Base-by-base conservation (phyloP, 768 basidiomycete species). In the Rhodosporidiobolus sp. region DNA sequence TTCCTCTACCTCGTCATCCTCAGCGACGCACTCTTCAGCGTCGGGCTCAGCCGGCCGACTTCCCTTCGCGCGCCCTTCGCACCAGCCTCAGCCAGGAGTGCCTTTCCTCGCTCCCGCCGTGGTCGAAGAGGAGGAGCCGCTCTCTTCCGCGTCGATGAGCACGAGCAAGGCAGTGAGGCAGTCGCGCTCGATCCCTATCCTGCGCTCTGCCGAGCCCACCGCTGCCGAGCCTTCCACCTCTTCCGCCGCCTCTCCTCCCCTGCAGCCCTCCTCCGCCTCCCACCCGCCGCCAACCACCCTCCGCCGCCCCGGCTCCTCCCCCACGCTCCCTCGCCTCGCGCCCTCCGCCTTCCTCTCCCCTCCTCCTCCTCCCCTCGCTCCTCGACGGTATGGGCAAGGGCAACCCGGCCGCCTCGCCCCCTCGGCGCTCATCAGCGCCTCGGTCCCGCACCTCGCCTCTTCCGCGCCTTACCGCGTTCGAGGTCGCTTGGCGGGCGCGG, bases 111-210 rank as follows among this genome's bases (percentile, higher is more conserved):
- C 14, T 30, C 12, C 63, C 62, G 32, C 50, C 66, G 10, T 65
- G 26, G 12, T 38, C 57, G 9, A 62, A 50, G 24, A 46, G 57
- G 9, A 62, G 43, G 24, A 46, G 57, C 57, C 63, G 56, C 38
- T 28, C n/a, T 34, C 5, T 22, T 11, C 68, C 38, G 7, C 38
- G 38, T 14, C 38, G n/a, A n/a, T n/a, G n/a, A n/a, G n/a, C 38
- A 14, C 38, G 8, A 7, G 38, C 8, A 43, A 43, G 14, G 38
- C 8, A 14, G 8, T 74, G 5, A 64, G 69, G 20, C 35, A 50
- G 38, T 70, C 73, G 12, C 63, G 65, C 30, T 75, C 74, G 2
- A 75, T 75, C 26, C 69, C 69, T 8, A 46, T 53, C 19, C 68
- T 75, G 22, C 69, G 65, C 48, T n/a, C 65, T n/a, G 14, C 46